Evolutionary conservation across 306 rosid species (phyloP).

Genomic region (Vachellia pachyceras): DNA sequence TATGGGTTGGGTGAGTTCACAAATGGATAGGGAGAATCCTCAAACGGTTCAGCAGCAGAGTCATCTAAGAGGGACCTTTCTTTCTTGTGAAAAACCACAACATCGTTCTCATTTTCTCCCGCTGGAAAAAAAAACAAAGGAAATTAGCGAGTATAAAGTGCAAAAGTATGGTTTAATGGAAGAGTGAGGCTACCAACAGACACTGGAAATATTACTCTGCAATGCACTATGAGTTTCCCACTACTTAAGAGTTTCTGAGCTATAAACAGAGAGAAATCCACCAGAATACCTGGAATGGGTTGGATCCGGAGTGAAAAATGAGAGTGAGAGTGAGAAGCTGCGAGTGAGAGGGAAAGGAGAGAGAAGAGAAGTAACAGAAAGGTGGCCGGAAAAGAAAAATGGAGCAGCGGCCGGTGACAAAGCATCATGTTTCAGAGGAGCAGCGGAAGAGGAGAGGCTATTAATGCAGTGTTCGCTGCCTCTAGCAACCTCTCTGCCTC

Average conservation of each 20-base stretch:
- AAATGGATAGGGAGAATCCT: constrained; percentile 45
- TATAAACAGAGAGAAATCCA: neutral
- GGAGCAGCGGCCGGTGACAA: constrained; percentile 26
- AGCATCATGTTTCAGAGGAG: constrained; percentile 31
- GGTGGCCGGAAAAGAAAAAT: constrained; percentile 32
- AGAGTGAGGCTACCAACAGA: neutral
- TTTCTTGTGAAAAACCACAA: neutral
- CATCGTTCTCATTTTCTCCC: constrained; percentile 34
- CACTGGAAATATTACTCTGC: neutral
- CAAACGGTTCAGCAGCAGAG: constrained; percentile 37
- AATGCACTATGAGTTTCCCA: constrained; percentile 19
- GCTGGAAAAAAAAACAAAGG: constrained; percentile 34
- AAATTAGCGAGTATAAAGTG: neutral
- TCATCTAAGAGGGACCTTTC: constrained; percentile 38
- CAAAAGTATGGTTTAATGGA: too few species aligned
- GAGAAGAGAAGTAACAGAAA: constrained; percentile 38
- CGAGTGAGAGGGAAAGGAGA: constrained; percentile 22
- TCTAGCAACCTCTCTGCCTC: constrained; percentile 14
- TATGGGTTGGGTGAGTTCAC: constrained; percentile 42
- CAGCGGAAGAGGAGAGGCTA: constrained; percentile 1
- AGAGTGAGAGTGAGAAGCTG: constrained; percentile 6
- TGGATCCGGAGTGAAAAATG: neutral
- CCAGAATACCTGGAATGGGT: constrained; percentile 41
- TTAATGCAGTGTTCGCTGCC: constrained; percentile 20
- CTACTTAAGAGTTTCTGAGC: neutral